Conservation (phyloP, 2,329 filamentous ascomycete genomes). For the Alternaria angustiovoidea region DNA sequence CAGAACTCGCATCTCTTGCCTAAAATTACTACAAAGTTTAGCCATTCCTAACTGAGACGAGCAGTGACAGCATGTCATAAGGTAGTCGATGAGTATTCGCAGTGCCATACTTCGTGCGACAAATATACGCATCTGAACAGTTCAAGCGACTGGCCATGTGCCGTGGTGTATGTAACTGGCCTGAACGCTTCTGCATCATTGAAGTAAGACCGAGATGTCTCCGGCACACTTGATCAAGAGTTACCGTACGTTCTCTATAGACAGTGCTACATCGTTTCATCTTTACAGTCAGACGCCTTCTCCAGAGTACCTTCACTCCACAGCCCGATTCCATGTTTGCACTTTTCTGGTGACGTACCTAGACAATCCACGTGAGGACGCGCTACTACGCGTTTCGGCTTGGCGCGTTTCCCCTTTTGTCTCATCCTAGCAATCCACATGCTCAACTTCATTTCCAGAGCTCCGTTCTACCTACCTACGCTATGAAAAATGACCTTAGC, state of each 20-base stretch:
- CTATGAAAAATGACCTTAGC: conserved; percentile 26
- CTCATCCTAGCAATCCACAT: not conserved
- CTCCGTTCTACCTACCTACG: not conserved
- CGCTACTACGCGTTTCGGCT: not conserved
- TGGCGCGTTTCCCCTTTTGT: not conserved
- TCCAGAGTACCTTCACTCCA: not conserved
- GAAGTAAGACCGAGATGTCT: not conserved
- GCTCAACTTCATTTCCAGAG: not conserved
- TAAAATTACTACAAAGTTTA: not conserved
- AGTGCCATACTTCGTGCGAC: not conserved
- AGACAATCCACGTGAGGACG: not conserved
- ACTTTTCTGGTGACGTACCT: not conserved
- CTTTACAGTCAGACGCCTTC: not conserved
- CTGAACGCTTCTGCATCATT: not conserved
- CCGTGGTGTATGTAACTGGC: not conserved
- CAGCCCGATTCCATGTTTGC: not conserved
- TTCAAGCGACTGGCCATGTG: not conserved
- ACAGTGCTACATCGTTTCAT: not conserved
- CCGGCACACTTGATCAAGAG: not conserved
- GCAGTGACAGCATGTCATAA: not conserved
- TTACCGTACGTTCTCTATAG: not conserved
- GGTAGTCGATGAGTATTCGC: not conserved
- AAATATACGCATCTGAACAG: not conserved
- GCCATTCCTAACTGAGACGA: not conserved
- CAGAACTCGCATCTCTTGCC: conserved; percentile 15